phyloP scores from a whole-genome alignment of 192 early-diverging fungal species.

The Piromyces finnis region DNA sequence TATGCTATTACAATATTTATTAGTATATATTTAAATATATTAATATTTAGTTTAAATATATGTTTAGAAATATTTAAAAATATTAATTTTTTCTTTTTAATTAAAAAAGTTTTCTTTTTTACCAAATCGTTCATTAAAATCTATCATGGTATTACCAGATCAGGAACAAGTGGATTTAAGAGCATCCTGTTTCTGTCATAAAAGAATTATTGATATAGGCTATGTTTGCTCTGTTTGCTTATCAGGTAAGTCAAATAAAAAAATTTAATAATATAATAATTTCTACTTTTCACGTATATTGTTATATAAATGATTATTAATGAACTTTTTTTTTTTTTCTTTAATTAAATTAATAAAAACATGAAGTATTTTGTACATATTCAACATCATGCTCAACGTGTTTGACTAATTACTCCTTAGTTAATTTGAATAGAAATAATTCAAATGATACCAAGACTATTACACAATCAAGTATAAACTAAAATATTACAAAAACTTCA shows the following conservation, averaged over 20 bases:
- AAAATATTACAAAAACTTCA: too few relatives aligned
- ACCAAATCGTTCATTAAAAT: conserved; percentile 58
- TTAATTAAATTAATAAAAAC: background rate
- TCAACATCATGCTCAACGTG: background rate
- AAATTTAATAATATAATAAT: too few relatives aligned
- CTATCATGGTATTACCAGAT: conserved; percentile 48
- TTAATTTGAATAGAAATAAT: background rate
- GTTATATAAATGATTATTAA: too few relatives aligned
- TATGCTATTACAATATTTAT: conserved; percentile 64
- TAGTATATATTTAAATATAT: conserved; percentile 38
- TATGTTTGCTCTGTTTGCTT: conserved; percentile 97
- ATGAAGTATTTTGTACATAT: background rate
- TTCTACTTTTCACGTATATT: too few relatives aligned
- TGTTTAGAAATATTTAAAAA: too few relatives aligned
- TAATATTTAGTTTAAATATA: too few relatives aligned
- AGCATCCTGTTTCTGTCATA: conserved; percentile 95
- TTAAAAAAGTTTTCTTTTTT: conserved; percentile 53
- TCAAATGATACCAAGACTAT: too few relatives aligned
- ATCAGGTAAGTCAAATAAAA: conserved; percentile 41
- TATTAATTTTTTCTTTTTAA: background rate
- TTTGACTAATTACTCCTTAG: background rate
- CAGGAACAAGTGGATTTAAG: conserved; percentile 78
- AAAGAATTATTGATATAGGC: conserved; percentile 75
- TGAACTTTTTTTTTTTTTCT: background rate
- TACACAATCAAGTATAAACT: too few relatives aligned